Evolutionary conservation across 169 alveolate genomes (phyloP), one percentile per base, ranked within the genome.

Genomic region (Cystoisospora suis): DNA sequence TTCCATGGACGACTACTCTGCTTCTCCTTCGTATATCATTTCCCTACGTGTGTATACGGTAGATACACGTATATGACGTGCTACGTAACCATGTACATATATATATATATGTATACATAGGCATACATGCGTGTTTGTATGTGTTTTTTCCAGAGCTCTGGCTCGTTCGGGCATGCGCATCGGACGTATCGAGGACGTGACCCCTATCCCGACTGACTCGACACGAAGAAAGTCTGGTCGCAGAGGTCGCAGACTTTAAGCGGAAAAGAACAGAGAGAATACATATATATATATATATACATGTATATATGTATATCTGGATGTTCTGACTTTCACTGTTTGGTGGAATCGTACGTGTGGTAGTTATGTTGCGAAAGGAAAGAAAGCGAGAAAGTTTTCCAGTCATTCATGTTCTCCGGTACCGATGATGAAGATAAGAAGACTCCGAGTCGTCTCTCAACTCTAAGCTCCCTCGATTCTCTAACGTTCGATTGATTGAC

Each of bases 161-260:
- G 99, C 99, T 72, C 99, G 99, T 94, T 95, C 98, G 61, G 99
- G 99, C 79, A 94, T 99, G 93, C 98, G 97, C 94, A 99, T 99
- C 90, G 99, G 99, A 80, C 98, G 99, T 95, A 98, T 99, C 89
- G 93, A 99, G 96, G 99, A 99, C 93, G 99, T 98, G 87, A 99
- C 99, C 49, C 99, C 99, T 85, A 98, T 98, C 91, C 99, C 99
- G 65, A 98, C 99, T 47, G 99, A 99, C 94, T 96, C 98, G 89
- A 98, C 99, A 81, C 98, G 99, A 94, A 97, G 99, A 95, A 98
- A 97, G 95, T 99, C 99, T 85, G 99, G 99, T 92, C 97, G 99
- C 92, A 98, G 99, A 95, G 99, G 99, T 91, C 98, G 99, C 95
- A 98, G 99, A 95, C 96, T 99, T 97, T 99, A 72, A 56, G 42